Percentiles rank a stretch among this genome's conserved stretches.
phyloP scores from a whole-genome alignment of 257 asterid species.

The Solanum piurae region DNA sequence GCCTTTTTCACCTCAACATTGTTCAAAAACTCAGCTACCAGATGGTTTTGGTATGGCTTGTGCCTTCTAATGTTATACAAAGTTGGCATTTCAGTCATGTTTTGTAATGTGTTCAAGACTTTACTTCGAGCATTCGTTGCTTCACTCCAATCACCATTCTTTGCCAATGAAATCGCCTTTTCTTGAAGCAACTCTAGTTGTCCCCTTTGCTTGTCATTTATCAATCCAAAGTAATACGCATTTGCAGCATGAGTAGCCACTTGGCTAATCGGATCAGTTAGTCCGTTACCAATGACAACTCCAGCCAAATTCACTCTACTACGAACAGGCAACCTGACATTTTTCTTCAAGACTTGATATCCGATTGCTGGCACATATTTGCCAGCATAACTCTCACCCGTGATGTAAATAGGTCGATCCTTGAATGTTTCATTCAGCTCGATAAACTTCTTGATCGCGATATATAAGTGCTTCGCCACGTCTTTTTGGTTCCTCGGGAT shows the following conservation, averaged over 20 bases:
- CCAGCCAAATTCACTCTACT: constrained; percentile 47
- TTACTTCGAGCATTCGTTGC: constrained; percentile 30
- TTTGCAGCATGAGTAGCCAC: constrained; percentile 48
- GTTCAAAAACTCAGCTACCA: constrained; percentile 43
- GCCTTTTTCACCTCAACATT: constrained; percentile 35
- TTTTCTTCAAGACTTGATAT: constrained; percentile 41
- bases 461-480: constrained; percentile 51
- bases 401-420: constrained; percentile 44
- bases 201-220: constrained; percentile 47
- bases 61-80: constrained; percentile 48
- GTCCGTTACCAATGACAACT: constrained; percentile 72
- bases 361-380: constrained; percentile 71
- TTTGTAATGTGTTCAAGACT: constrained; percentile 25
- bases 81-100: constrained; percentile 75
- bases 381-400: constrained; percentile 85
- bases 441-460: constrained; percentile 44
- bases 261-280: constrained; percentile 76
- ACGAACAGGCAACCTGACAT: constrained; percentile 20
- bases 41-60: constrained; percentile 39
- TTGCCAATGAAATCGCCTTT: constrained; percentile 15
- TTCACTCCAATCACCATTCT: constrained; percentile 44
- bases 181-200: constrained; percentile 42
- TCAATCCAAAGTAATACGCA: constrained; percentile 41
- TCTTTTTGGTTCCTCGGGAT: constrained; percentile 56
- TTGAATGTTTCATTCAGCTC: constrained; percentile 28